Base-by-base conservation (phyloP, 768 basidiomycete genomes). In the button mushroom (Agaricus bisporus) region DNA sequence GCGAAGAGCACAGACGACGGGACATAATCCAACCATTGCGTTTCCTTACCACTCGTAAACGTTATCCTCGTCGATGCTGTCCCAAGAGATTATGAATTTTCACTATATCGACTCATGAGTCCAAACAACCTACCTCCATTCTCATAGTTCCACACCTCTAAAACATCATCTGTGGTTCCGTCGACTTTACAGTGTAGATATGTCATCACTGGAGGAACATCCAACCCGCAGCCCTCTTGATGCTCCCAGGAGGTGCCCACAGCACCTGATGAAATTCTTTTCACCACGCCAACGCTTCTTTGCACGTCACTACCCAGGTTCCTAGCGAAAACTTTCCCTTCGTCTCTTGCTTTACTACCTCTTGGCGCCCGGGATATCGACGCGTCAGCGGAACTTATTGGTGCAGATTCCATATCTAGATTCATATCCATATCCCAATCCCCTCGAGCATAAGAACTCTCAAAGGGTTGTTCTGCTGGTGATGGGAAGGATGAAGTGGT, bases 21-120 rank as follows among this genome's bases (percentile, higher is more conserved):
- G 7, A 95, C 62, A 68, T 89, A 98, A 67, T 98, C 95, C 41
- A 95, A 68, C 93, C 95, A 98, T 50, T 88, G 82, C 10, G 83
- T 86, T 55, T 85, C 80, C 69, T 83, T 84, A 32, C 79, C 76
- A 61, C 72, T 79, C 50, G 80, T 69, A 55, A 83, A 83, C 5
- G 79, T 69, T 14, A 98, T 76, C 61, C 93, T 91, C 15, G 80
- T 78, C 4, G 77, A 73, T n/a, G 77, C 86, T 84, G 54, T 7
- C 49, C 11, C 28, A 37, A 41, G 49, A 37, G 38, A 25, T 12
- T 48, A 56, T 57, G 41, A 55, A 51, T 41, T 10, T 48, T 37
- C 10, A 22, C 49, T 29, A 39, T 37, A 51, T 10, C 9, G 6
- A 3, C 22, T 45, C 15, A 26, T 22, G 3, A 42, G 38, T 26